Evolutionary conservation across 371 early-diverging fungal genomes (phyloP).

Genomic region (Parasitella parasitica): DNA sequence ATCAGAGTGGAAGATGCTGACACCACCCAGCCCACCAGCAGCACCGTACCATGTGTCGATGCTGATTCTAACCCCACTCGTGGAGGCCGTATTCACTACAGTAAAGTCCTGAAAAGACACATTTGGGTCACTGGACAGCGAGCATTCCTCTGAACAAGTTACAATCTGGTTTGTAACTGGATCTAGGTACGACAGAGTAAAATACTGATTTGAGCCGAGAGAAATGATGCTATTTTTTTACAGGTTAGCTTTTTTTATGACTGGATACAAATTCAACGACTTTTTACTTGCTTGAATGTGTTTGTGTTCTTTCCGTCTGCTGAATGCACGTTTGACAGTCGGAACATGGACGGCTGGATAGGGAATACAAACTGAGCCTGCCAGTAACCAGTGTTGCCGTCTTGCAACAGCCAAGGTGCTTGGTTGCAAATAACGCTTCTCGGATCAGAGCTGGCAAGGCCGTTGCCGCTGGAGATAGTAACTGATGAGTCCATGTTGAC

Average conservation of each 20-base stretch:
- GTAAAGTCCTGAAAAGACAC: constrained; percentile 65
- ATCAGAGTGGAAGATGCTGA: constrained; percentile 69
- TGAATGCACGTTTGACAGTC: constrained; percentile 56
- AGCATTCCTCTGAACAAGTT: constrained; percentile 63
- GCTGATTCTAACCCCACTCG: constrained; percentile 60
- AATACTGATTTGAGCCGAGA: constrained; percentile 45
- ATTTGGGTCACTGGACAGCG: constrained; percentile 46
- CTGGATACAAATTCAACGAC: neutral
- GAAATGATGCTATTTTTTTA: constrained; percentile 36
- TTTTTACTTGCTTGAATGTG: constrained; percentile 45
- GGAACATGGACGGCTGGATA: constrained; percentile 65
- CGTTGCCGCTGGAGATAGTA: constrained; percentile 49
- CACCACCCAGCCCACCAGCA: constrained; percentile 71
- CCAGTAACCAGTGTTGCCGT: constrained; percentile 74
- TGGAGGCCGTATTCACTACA: constrained; percentile 32
- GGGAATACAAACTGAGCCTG: constrained; percentile 58
- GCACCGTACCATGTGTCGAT: constrained; percentile 71
- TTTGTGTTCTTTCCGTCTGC: constrained; percentile 60
- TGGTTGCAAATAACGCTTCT: constrained; percentile 32
- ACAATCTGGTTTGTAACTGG: constrained; percentile 43
- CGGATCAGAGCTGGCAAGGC: constrained; percentile 31
- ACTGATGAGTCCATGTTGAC: constrained; percentile 31
- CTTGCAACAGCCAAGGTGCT: constrained; percentile 64
- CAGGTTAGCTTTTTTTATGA: neutral
- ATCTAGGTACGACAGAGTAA: constrained; percentile 63